Conservation (phyloP, 345 rosid genomes). For the Ricinus communis region DNA sequence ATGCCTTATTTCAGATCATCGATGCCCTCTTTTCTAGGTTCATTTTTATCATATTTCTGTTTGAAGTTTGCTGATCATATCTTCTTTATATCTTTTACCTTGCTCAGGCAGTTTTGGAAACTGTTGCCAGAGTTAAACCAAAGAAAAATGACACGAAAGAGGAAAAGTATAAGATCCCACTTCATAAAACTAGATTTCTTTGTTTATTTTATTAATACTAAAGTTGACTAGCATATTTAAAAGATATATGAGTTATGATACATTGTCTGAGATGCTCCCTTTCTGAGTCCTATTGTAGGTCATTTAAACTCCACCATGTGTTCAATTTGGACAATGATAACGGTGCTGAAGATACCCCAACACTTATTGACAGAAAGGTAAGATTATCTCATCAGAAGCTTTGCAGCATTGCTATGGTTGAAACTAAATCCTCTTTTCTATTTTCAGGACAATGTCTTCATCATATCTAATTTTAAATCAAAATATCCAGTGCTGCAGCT, state of each 20-base stretch:
- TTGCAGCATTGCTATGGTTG: constrained; percentile 5
- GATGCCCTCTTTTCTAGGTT: background rate
- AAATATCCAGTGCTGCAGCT: constrained; percentile 93
- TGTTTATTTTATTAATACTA: constrained; percentile 6
- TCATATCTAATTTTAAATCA: constrained; percentile 93
- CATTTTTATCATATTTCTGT: background rate
- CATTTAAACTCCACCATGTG: constrained; percentile 79
- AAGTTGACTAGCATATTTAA: background rate
- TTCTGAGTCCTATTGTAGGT: constrained; percentile 44
- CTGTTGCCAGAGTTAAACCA: constrained; percentile 76
- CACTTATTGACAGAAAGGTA: constrained; percentile 90
- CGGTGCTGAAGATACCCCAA: constrained; percentile 81
- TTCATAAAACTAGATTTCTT: constrained; percentile 5
- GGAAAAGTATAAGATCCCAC: constrained; percentile 62
- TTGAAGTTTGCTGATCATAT: constrained; percentile 4
- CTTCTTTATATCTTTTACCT: constrained; percentile 2
- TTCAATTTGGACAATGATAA: constrained; percentile 88
- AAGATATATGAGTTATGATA: background rate
- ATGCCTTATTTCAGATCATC: background rate
- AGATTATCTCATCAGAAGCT: constrained; percentile 4
- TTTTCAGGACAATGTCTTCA: constrained; percentile 89
- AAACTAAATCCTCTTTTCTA: background rate
- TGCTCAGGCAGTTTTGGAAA: constrained; percentile 86
- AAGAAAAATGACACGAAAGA: constrained; percentile 91
- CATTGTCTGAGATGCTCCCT: background rate